A percentile compares a stretch with the other conserved stretches of the same genome.
These are phyloP conservation scores for Cocos nucifera DNA, from an alignment of 176 grass and related monocot species.

Conservation along the genomic window DNA sequence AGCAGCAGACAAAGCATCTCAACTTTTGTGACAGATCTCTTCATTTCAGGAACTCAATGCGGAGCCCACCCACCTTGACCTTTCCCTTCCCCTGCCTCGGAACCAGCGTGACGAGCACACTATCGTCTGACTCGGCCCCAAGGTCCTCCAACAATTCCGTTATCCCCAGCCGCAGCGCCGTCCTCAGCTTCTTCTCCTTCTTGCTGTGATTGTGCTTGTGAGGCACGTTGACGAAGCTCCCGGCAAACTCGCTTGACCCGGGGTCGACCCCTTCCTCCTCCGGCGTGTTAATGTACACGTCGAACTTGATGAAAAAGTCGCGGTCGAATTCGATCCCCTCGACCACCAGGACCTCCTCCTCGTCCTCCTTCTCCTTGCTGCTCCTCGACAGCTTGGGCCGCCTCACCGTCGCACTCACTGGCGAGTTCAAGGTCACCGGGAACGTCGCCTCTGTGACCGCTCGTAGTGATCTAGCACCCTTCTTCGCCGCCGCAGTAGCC, in stretches of 20 bases:
- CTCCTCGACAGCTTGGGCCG: slow-evolving; percentile 33
- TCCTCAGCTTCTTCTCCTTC: slow-evolving; percentile 12
- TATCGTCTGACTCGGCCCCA: slow-evolving; percentile 36
- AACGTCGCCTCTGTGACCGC: slow-evolving; percentile 4
- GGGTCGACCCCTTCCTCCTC: slow-evolving; percentile 11
- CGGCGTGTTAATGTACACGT: slow-evolving; percentile 39
- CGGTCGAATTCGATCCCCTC: slow-evolving; percentile 35
- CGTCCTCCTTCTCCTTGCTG: slow-evolving; percentile 31
- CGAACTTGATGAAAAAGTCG: slow-evolving; percentile 54
- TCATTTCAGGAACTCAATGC: slow-evolving; percentile 31
- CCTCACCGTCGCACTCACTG: slow-evolving; percentile 26
- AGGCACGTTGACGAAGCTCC: slow-evolving; percentile 41
- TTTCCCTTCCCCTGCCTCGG: slow-evolving; percentile 25
- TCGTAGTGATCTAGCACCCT: background rate
- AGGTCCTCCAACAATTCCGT: slow-evolving; percentile 48
- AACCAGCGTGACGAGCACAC: slow-evolving; percentile 46
- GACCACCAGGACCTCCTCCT: slow-evolving; percentile 58
- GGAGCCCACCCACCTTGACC: slow-evolving; percentile 30
- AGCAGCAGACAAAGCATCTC: too few relatives aligned
- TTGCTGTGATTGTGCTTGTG: slow-evolving; percentile 24
- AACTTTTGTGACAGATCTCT: too few relatives aligned
- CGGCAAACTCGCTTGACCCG: slow-evolving; percentile 38
- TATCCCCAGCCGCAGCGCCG: slow-evolving; percentile 44
- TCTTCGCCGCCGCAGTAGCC: background rate
- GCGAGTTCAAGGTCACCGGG: slow-evolving; percentile 25